phyloP scores from a whole-genome alignment of 345 rosid genomes.

The Rhodamnia argentea region DNA sequence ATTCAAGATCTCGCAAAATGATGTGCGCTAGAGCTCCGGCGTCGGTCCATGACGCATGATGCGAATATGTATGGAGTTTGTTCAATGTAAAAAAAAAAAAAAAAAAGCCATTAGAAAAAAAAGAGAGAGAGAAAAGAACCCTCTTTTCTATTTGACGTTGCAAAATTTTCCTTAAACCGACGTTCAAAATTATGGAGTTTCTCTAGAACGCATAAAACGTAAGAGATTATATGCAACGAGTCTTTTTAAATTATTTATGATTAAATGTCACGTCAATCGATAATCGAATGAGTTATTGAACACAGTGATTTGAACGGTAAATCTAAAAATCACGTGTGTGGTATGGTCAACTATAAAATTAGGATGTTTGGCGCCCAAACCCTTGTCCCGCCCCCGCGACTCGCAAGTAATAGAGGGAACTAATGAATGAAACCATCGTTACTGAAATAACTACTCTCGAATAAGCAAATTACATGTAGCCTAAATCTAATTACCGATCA shows the following conservation, averaged over 20 bases:
- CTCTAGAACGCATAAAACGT: no score
- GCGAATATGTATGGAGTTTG: no score
- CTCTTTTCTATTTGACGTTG: no score
- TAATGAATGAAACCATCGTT: not conserved
- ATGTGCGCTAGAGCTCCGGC: no score
- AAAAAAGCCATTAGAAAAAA: no score
- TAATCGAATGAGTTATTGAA: not conserved
- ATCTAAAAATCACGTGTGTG: fast-evolving
- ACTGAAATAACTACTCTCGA: not conserved
- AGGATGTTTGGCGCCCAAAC: not conserved
- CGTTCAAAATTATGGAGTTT: not conserved
- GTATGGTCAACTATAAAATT: fast-evolving
- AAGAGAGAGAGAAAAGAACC: no score
- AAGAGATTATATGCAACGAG: not conserved
- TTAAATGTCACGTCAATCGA: not conserved
- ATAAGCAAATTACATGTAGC: not conserved
- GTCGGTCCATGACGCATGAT: no score
- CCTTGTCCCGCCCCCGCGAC: not conserved
- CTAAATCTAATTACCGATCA: not conserved
- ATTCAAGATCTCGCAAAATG: no score
- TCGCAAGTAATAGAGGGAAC: no score
- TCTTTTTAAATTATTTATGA: not conserved
- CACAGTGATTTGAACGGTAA: fast-evolving
- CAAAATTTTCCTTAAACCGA: no score
- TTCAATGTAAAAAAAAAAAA: no score